Conservation (phyloP, 352 stramenopile genomes). For the Saprolegnia parasitica region DNA sequence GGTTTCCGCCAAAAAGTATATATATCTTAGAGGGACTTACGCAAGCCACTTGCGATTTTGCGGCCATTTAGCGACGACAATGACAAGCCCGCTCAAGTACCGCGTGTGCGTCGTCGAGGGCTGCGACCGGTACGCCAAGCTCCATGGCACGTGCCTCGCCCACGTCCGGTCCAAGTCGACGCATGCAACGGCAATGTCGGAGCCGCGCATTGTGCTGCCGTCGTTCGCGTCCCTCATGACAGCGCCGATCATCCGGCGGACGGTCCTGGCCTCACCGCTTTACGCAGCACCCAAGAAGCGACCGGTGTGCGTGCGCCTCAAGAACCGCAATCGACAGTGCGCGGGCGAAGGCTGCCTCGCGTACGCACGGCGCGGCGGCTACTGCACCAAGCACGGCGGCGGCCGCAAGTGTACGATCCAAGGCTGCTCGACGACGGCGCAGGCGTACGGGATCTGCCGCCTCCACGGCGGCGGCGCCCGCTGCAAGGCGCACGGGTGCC, state of each 20-base stretch:
- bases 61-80: not conserved
- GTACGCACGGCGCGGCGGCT: conserved; percentile 22
- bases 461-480: conserved; percentile 50
- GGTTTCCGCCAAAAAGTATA: conserved; percentile 17
- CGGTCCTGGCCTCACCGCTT: not conserved
- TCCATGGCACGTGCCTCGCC: conserved; percentile 9
- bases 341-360: not conserved
- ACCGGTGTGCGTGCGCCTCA: not conserved
- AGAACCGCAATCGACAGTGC: conserved; percentile 20
- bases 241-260: not conserved
- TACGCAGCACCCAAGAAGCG: not conserved
- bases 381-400: conserved; percentile 22
- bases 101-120: conserved; percentile 7
- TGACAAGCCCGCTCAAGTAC: not conserved
- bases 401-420: conserved; percentile 24
- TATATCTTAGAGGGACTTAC: not conserved
- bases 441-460: conserved; percentile 21
- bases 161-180: not conserved
- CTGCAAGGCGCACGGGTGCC: conserved; percentile 78
- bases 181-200: not conserved
- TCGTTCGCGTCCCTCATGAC: not conserved
- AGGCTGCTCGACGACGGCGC: conserved; percentile 11
- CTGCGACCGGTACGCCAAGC: conserved; percentile 1
- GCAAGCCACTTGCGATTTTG: not conserved
- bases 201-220: not conserved